Conservation (phyloP, 345 rosid species). For the Citrus sinensis region DNA sequence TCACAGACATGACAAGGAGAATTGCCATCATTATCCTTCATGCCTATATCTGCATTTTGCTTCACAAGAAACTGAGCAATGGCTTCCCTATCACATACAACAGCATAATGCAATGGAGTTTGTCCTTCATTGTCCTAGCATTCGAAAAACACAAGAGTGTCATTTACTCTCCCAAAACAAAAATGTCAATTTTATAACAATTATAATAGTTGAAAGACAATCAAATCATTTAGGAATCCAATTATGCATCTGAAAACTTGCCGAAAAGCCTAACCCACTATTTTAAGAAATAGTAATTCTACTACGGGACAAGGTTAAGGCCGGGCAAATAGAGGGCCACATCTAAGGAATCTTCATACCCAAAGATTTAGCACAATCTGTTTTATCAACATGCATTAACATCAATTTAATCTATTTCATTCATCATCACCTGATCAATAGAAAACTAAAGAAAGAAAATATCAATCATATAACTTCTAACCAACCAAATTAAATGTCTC, state of each 20-base stretch:
- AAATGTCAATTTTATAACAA: background rate
- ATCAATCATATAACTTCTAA: background rate
- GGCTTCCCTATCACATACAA: constrained; percentile 78
- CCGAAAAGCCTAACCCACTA: background rate
- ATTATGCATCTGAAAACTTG: background rate
- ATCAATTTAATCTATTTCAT: background rate
- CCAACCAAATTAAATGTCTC: background rate
- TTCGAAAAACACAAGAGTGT: background rate
- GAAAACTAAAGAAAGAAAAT: background rate
- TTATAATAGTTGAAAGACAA: background rate
- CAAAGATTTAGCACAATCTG: background rate
- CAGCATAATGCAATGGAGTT: constrained; percentile 91
- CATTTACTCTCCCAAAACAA: background rate
- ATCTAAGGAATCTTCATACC: background rate
- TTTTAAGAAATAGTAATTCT: background rate
- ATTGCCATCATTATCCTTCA: constrained; percentile 67
- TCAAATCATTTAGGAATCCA: background rate
- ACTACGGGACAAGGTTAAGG: background rate
- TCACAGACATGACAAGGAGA: constrained; percentile 63
- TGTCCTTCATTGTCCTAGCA: constrained; percentile 93
- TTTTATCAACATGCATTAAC: background rate
- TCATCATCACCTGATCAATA: no score
- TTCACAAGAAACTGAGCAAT: constrained; percentile 75
- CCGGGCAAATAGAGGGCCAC: background rate
- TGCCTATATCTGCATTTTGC: constrained; percentile 58